Conservation (phyloP, 2,329 filamentous ascomycete genomes). For the Diaporthe sp. region DNA sequence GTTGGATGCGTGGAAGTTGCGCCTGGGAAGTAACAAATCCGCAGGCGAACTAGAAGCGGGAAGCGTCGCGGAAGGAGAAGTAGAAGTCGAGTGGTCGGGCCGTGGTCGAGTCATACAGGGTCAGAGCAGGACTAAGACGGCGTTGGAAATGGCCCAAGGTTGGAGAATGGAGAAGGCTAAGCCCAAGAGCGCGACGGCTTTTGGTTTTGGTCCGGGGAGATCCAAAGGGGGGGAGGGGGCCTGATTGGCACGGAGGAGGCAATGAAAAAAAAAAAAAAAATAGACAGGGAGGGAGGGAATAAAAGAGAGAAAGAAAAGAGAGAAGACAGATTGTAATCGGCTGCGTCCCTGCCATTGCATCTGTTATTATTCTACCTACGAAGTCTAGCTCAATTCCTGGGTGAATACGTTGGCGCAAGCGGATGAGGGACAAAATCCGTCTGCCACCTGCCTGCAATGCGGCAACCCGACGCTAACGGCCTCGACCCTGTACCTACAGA, state of each 20-base stretch:
- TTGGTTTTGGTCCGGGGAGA: not conserved
- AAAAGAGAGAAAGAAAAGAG: not conserved
- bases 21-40: not conserved
- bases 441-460: conserved; percentile 9
- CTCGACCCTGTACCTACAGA: not conserved
- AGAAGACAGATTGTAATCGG: not conserved
- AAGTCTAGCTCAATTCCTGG: not conserved
- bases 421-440: not conserved
- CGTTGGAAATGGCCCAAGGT: conserved; percentile 2
- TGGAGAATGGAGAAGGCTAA: conserved; percentile 4
- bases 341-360: not conserved
- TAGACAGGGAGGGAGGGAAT: not conserved
- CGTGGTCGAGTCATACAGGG: conserved; percentile 18
- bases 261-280: not conserved
- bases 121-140: conserved; percentile 11
- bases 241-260: not conserved
- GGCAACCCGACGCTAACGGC: conserved; percentile 1
- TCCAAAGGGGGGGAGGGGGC: not conserved
- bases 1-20: conserved; percentile 2
- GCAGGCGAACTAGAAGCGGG: not conserved
- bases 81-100: not conserved
- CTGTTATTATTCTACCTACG: not conserved
- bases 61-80: not conserved
- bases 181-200: conserved; percentile 4
- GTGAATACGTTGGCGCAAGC: not conserved